phyloP scores from a whole-genome alignment of 2,329 filamentous ascomycete genomes.

The Gnomoniopsis smithogilvyi region DNA sequence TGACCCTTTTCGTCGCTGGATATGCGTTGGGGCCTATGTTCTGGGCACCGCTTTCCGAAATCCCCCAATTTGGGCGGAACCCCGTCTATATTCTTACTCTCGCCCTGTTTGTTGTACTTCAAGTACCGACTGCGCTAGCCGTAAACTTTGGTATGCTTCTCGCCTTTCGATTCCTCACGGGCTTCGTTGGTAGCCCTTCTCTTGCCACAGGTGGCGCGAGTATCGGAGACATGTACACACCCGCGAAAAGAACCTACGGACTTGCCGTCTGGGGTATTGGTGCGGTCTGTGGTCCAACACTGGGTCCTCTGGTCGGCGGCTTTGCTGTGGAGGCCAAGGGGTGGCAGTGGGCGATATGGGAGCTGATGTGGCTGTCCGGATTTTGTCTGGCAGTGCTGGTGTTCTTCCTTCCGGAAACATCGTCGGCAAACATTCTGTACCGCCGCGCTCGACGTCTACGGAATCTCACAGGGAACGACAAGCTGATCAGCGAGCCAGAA shows the following conservation, averaged over 20 bases:
- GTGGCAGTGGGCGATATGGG: slow-evolving; percentile 64
- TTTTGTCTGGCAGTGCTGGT: slow-evolving; percentile 59
- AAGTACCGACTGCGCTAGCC: slow-evolving; percentile 60
- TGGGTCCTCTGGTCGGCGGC: slow-evolving; percentile 59
- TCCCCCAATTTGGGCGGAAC: slow-evolving; percentile 64
- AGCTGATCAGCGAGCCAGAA: slow-evolving; percentile 53
- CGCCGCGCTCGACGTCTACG: slow-evolving; percentile 50
- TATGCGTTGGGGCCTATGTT: slow-evolving; percentile 63
- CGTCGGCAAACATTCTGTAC: slow-evolving; percentile 47
- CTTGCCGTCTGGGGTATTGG: slow-evolving; percentile 57
- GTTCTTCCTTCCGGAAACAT: slow-evolving; percentile 62
- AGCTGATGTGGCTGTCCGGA: slow-evolving; percentile 58
- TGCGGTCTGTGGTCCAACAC: slow-evolving; percentile 41
- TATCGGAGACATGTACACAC: slow-evolving; percentile 50
- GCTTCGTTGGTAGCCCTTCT: slow-evolving; percentile 63
- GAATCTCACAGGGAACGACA: slow-evolving; percentile 22
- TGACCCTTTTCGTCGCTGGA: slow-evolving; percentile 62
- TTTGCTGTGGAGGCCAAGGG: slow-evolving; percentile 53
- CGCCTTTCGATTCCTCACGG: slow-evolving; percentile 61
- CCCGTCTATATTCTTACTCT: slow-evolving; percentile 66
- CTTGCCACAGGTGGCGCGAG: slow-evolving; percentile 56
- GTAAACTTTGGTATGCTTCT: slow-evolving; percentile 61
- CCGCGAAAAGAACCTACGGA: slow-evolving; percentile 56
- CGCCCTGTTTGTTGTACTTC: slow-evolving; percentile 64
- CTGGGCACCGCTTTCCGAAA: slow-evolving; percentile 64